These are phyloP conservation scores for Aspergillus nidulans DNA, from an alignment of 495 filamentous ascomycete species.

Conservation along the genomic window DNA sequence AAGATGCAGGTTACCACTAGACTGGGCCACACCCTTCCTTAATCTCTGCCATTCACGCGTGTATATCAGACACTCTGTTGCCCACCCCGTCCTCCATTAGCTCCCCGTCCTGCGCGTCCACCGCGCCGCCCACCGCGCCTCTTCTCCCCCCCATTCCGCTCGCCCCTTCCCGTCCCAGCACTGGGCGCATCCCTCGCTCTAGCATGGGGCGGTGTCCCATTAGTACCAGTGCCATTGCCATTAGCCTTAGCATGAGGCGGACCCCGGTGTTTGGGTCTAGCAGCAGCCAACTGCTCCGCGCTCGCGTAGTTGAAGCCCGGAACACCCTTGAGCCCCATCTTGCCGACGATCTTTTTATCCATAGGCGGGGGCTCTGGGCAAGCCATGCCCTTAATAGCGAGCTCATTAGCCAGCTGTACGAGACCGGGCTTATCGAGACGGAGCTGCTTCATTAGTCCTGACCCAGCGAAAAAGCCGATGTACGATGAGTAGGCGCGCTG, in stretches of 20 bases:
- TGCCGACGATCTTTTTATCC: constrained; percentile 43
- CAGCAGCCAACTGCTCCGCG: constrained; percentile 4
- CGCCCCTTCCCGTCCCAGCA: too few relatives aligned
- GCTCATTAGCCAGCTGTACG: constrained; percentile 40
- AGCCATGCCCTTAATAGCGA: constrained; percentile 41
- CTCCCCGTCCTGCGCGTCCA: too few relatives aligned
- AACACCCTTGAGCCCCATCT: constrained; percentile 49
- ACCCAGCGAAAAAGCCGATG: constrained; percentile 47
- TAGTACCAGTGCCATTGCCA: background rate
- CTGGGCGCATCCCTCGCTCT: constrained; percentile 22
- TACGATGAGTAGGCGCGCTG: constrained; percentile 54
- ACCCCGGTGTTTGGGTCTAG: constrained; percentile 20
- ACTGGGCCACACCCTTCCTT: too few relatives aligned
- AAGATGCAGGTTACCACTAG: background rate
- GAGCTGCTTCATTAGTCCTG: constrained; percentile 34
- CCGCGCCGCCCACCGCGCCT: too few relatives aligned
- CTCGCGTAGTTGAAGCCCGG: constrained; percentile 33
- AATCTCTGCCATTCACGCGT: too few relatives aligned
- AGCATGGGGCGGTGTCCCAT: background rate
- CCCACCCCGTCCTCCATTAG: too few relatives aligned
- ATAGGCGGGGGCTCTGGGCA: constrained; percentile 44
- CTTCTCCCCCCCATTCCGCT: too few relatives aligned
- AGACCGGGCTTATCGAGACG: constrained; percentile 37
- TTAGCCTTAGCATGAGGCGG: background rate
- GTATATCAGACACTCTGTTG: too few relatives aligned